phyloP scores from a whole-genome alignment of 2,329 filamentous ascomycete species.

The Bretziella fagacearum region DNA sequence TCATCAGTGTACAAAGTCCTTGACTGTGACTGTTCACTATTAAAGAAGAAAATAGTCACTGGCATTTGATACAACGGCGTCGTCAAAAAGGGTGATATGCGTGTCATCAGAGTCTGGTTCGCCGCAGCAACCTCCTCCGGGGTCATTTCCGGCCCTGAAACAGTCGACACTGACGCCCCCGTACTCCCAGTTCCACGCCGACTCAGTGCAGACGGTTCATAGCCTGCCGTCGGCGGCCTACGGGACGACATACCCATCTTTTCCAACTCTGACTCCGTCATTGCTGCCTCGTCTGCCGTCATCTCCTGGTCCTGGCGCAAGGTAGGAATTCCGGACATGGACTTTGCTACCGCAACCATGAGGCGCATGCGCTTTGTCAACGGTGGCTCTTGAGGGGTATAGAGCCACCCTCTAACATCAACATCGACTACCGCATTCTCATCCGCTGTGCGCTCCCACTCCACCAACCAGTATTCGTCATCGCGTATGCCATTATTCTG shows the following conservation, averaged over 20 bases:
- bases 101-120: slow-evolving; percentile 74
- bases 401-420: slow-evolving; percentile 91
- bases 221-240: not conserved
- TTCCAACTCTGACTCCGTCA: too few species aligned
- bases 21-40: slow-evolving; percentile 65
- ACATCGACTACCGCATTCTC: slow-evolving; percentile 80
- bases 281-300: slow-evolving; percentile 39
- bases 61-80: slow-evolving; percentile 60
- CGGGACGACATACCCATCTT: slow-evolving; percentile 19
- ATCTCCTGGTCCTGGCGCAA: slow-evolving; percentile 28
- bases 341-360: slow-evolving; percentile 68
- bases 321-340: slow-evolving; percentile 71
- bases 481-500: slow-evolving; percentile 33
- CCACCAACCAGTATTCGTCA: slow-evolving; percentile 56
- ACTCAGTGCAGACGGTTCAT: not conserved
- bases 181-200: slow-evolving; percentile 4
- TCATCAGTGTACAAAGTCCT: slow-evolving; percentile 74
- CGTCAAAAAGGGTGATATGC: slow-evolving; percentile 78
- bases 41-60: slow-evolving; percentile 91
- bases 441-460: slow-evolving; percentile 67
- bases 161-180: not conserved
- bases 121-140: slow-evolving; percentile 61
- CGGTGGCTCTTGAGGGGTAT: slow-evolving; percentile 66
- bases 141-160: slow-evolving; percentile 23
- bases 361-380: slow-evolving; percentile 77